phyloP scores from a whole-genome alignment of 352 stramenopile species.

The Globisporangium acanthophoron region DNA sequence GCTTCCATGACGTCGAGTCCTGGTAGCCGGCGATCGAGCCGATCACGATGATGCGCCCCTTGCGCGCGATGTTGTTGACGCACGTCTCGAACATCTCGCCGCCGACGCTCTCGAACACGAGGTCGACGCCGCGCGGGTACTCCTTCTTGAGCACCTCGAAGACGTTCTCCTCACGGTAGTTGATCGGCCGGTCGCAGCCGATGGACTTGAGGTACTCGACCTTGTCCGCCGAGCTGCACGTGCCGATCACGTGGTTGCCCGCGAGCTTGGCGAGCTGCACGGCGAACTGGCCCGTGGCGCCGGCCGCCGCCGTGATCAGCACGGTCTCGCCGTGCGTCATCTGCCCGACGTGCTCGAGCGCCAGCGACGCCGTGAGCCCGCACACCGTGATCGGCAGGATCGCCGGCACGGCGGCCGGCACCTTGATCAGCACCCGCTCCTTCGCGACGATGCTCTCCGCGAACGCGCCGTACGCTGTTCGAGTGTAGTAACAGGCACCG shows the following conservation, averaged over 20 bases:
- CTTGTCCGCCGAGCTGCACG: conserved; percentile 70
- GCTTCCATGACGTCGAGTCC: conserved; percentile 45
- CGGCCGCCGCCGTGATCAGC: conserved; percentile 37
- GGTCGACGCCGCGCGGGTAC: conserved; percentile 35
- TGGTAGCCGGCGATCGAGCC: conserved; percentile 37
- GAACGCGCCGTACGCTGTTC: conserved; percentile 35
- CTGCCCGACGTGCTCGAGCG: conserved; percentile 34
- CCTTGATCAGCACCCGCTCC: conserved; percentile 21
- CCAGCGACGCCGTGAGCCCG: conserved; percentile 35
- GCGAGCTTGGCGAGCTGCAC: conserved; percentile 71
- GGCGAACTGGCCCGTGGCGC: conserved; percentile 62
- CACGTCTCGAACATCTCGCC: conserved; percentile 36
- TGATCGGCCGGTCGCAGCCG: conserved; percentile 59
- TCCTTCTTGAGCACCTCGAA: conserved; percentile 41
- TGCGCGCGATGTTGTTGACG: conserved; percentile 25
- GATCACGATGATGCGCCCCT: conserved; percentile 40
- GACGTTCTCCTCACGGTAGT: conserved; percentile 66
- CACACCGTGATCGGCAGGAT: conserved; percentile 37
- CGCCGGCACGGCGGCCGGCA: conserved; percentile 15
- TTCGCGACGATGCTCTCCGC: conserved; percentile 30
- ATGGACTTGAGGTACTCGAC: conserved; percentile 55
- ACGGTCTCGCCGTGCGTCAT: conserved; percentile 40
- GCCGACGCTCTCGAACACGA: conserved; percentile 43
- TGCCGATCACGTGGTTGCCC: conserved; percentile 63
- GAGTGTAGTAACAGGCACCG: too few species aligned